Evolutionary conservation across 345 rosid genomes (phyloP).

Genomic region (Barbarea vulgaris): DNA sequence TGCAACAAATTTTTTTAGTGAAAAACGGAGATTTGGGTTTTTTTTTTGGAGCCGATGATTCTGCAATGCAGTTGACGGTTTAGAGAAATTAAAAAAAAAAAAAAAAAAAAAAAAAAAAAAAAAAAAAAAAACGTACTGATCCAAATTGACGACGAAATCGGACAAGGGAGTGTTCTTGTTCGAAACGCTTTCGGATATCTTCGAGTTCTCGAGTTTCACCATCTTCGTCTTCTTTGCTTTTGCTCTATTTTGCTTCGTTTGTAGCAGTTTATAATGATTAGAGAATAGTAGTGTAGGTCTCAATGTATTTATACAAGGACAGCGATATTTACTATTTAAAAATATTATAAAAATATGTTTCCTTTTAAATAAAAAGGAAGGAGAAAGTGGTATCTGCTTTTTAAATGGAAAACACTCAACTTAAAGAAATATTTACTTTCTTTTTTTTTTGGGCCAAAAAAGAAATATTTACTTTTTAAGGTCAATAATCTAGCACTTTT

Average conservation of each 20-base stretch:
- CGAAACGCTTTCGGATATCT: neutral
- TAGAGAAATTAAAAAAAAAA: neutral
- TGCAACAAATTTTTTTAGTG: conserved; percentile 36
- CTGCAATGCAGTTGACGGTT: conserved; percentile 34
- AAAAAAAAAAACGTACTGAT: conserved; percentile 31
- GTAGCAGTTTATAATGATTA: conserved; percentile 36
- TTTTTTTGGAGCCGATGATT: conserved; percentile 1
- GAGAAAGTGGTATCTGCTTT: neutral
- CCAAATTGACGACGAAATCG: conserved; percentile 36
- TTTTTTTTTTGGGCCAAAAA: neutral
- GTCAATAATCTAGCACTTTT: conserved; percentile 16
- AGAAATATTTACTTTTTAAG: neutral
- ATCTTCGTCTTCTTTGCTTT: conserved; percentile 20
- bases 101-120: neutral
- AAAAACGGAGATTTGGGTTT: conserved; percentile 7
- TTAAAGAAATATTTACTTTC: neutral
- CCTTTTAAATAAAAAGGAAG: neutral
- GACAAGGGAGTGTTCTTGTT: conserved; percentile 27
- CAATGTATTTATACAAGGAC: conserved; percentile 31
- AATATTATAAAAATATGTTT: neutral
- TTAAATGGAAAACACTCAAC: neutral
- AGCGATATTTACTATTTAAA: conserved; percentile 25
- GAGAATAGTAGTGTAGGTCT: conserved; percentile 33
- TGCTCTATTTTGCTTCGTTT: neutral
- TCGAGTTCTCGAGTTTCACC: conserved; percentile 39